Conservation (phyloP, 805 yeast genomes). For the Dipodascopsis tothii region DNA sequence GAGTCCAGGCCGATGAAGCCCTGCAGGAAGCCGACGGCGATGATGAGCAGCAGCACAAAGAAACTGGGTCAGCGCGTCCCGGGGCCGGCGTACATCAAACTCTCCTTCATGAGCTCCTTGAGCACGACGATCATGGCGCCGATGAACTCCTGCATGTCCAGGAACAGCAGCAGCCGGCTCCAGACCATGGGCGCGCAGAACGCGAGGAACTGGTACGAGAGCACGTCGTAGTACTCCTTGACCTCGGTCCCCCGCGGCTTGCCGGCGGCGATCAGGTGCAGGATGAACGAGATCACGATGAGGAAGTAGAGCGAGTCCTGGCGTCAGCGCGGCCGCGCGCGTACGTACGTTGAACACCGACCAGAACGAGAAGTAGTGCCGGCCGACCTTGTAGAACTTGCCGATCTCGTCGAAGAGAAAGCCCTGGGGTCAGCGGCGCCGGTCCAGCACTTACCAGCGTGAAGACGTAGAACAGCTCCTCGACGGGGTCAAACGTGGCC, state of each 20-base stretch:
- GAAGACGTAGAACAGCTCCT: conserved; percentile 51
- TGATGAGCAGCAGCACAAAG: conserved; percentile 62
- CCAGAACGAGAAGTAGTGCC: conserved; percentile 61
- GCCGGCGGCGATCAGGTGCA: conserved; percentile 42
- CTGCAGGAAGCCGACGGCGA: conserved; percentile 74
- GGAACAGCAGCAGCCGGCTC: conserved; percentile 65
- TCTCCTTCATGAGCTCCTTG: conserved; percentile 80
- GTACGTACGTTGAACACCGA: conserved; percentile 51
- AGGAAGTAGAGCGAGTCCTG: conserved; percentile 53
- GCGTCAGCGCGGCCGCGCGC: neutral
- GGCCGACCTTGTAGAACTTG: conserved; percentile 72
- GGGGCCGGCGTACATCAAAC: conserved; percentile 39
- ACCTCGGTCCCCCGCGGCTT: conserved; percentile 13
- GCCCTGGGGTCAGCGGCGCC: conserved; percentile 31
- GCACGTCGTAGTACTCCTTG: conserved; percentile 37
- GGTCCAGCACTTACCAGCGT: conserved; percentile 34
- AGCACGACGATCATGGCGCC: conserved; percentile 85
- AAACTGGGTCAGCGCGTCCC: conserved; percentile 32
- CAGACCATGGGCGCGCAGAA: conserved; percentile 83
- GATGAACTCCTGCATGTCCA: conserved; percentile 73
- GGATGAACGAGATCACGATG: conserved; percentile 44
- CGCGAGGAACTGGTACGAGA: conserved; percentile 61
- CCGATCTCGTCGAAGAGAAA: conserved; percentile 58
- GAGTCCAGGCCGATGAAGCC: conserved; percentile 83
- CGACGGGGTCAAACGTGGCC: conserved; percentile 40